Conservation (phyloP, 2,329 filamentous ascomycete species). For the Leptosphaerulina australis region DNA sequence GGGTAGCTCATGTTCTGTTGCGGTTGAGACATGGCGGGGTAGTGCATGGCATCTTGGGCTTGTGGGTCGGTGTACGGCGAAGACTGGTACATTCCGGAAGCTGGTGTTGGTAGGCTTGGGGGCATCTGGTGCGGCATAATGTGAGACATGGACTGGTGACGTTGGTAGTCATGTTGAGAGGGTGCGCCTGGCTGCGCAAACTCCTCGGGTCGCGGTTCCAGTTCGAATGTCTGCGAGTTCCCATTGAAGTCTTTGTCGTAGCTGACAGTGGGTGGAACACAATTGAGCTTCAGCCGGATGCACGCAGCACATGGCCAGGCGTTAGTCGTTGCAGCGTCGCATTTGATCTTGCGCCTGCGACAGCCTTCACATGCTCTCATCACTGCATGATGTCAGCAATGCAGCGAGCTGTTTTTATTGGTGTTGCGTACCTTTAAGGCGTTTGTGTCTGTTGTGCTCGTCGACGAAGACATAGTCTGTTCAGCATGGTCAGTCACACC, state of each 20-base stretch:
- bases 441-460: constrained; percentile 97
- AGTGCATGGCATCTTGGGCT: constrained; percentile 45
- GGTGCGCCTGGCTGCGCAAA: constrained; percentile 48
- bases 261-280: constrained; percentile 83
- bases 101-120: constrained; percentile 36
- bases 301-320: constrained; percentile 97
- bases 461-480: constrained; percentile 98
- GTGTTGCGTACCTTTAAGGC: constrained; percentile 76
- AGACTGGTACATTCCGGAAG: constrained; percentile 45
- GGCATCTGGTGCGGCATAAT: constrained; percentile 39
- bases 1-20: constrained; percentile 46
- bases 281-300: constrained; percentile 88
- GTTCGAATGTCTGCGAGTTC: constrained; percentile 49
- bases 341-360: constrained; percentile 94
- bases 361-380: constrained; percentile 98
- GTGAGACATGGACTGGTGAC: constrained; percentile 41
- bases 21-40: constrained; percentile 43
- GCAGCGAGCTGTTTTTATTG: background rate
- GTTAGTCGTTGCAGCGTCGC: constrained; percentile 95
- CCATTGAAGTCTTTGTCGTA: constrained; percentile 66
- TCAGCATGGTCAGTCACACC: constrained; percentile 29
- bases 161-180: constrained; percentile 51
- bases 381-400: constrained; percentile 60
- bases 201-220: constrained; percentile 49
- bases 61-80: constrained; percentile 45